Percentiles rank a stretch among this genome's conserved stretches.
These are phyloP conservation scores for Lepiota venenata DNA, from an alignment of 768 basidiomycete species.

Conservation along the genomic window DNA sequence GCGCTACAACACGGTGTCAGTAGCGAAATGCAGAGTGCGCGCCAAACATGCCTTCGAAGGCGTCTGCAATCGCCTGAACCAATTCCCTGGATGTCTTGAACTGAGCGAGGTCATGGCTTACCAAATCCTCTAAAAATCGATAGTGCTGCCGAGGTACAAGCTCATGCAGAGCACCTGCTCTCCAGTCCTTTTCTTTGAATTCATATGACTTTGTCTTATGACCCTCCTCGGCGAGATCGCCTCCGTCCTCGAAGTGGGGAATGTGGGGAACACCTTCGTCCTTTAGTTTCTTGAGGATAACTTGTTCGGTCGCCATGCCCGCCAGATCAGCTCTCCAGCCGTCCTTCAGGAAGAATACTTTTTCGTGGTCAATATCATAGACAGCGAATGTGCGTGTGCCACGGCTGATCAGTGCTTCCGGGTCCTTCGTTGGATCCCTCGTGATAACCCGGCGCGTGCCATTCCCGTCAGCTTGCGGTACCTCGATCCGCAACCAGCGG, in stretches of 20 bases:
- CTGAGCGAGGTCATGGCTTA: constrained; percentile 12
- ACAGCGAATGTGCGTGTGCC: constrained; percentile 21
- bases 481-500: background rate
- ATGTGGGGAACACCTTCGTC: constrained; percentile 18
- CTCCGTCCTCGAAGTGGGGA: constrained; percentile 23
- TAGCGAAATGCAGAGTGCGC: background rate
- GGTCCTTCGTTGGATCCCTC: constrained; percentile 6
- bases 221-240: constrained; percentile 19
- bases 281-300: constrained; percentile 18
- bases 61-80: constrained; percentile 19
- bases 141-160: constrained; percentile 17
- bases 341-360: constrained; percentile 28
- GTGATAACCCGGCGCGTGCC: constrained; percentile 1
- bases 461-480: constrained; percentile 4
- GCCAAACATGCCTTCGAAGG: constrained; percentile 18
- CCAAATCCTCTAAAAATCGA: constrained; percentile 18
- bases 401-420: constrained; percentile 18
- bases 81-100: constrained; percentile 18
- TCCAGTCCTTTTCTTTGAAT: constrained; percentile 12
- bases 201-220: constrained; percentile 16
- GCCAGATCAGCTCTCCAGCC: constrained; percentile 19
- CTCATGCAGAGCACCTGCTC: background rate
- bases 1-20: constrained; percentile 15
- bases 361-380: constrained; percentile 9
- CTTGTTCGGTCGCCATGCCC: constrained; percentile 18